phyloP scores from a whole-genome alignment of 2,329 filamentous ascomycete species.

The Rugonectria rugulosa region DNA sequence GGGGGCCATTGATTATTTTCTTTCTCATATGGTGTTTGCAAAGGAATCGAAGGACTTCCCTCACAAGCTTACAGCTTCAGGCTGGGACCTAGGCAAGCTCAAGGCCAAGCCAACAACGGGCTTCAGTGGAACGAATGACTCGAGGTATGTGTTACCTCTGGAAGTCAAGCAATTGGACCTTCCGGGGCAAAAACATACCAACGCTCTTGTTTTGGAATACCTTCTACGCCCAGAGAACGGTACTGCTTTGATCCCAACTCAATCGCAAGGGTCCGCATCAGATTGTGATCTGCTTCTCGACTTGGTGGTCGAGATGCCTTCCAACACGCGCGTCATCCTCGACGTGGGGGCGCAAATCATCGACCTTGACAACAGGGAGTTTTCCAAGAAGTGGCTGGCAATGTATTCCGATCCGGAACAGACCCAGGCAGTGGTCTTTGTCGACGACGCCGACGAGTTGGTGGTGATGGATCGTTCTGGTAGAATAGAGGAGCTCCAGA shows the following conservation, averaged over 20 bases:
- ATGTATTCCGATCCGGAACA: not conserved
- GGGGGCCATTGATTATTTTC: constrained; percentile 67
- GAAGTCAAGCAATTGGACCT: constrained; percentile 64
- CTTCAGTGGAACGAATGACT: constrained; percentile 76
- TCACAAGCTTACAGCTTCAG: constrained; percentile 68
- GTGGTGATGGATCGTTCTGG: constrained; percentile 60
- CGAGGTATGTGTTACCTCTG: constrained; percentile 63
- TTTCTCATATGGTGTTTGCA: constrained; percentile 65
- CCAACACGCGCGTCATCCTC: constrained; percentile 64
- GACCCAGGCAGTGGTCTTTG: constrained; percentile 59
- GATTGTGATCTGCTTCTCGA: constrained; percentile 53
- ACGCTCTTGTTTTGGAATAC: constrained; percentile 69
- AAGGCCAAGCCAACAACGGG: constrained; percentile 64
- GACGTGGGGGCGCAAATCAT: constrained; percentile 77
- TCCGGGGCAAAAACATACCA: constrained; percentile 65
- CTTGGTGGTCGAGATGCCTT: constrained; percentile 46
- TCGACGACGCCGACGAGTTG: constrained; percentile 62
- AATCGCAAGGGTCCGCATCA: not conserved
- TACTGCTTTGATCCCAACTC: constrained; percentile 11
- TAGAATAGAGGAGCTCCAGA: constrained; percentile 56
- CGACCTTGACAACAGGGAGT: constrained; percentile 64
- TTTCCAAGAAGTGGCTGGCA: constrained; percentile 66
- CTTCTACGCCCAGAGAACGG: constrained; percentile 63
- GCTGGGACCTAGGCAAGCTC: constrained; percentile 67
- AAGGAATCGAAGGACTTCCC: constrained; percentile 70